phyloP scores from a whole-genome alignment of 2,329 filamentous ascomycete genomes.

The Venturia carpophila region DNA sequence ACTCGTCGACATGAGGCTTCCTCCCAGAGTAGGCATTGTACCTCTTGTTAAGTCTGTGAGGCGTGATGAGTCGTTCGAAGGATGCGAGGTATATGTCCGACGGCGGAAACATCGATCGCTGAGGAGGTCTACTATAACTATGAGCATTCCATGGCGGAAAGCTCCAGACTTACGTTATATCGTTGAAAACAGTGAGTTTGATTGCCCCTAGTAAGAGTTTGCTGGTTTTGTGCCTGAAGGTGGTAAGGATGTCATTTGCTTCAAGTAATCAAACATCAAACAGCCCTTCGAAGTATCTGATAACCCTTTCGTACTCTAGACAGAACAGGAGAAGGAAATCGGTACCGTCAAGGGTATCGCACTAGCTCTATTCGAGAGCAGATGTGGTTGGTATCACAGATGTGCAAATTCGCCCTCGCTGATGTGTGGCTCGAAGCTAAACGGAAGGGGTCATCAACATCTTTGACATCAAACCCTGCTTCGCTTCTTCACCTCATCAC shows the following conservation, averaged over 20 bases:
- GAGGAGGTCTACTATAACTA: background rate
- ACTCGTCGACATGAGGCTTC: background rate
- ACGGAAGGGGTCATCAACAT: background rate
- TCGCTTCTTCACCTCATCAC: background rate
- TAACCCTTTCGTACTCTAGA: background rate
- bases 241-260: background rate
- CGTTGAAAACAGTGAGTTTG: background rate
- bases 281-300: background rate
- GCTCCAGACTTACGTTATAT: background rate
- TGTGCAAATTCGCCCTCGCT: background rate
- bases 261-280: background rate
- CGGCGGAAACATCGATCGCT: background rate
- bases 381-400: background rate
- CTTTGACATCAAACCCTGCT: background rate
- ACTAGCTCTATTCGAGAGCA: background rate
- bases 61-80: background rate
- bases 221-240: background rate
- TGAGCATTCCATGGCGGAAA: background rate
- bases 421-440: background rate
- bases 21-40: background rate
- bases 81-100: background rate
- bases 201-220: background rate
- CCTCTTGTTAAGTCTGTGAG: background rate
- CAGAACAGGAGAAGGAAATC: background rate
- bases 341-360: background rate